Percentiles rank a stretch among this genome's conserved stretches.
Evolutionary conservation across 192 early-diverging fungal species (phyloP).

Genomic region (Backusella tarrabulga): DNA sequence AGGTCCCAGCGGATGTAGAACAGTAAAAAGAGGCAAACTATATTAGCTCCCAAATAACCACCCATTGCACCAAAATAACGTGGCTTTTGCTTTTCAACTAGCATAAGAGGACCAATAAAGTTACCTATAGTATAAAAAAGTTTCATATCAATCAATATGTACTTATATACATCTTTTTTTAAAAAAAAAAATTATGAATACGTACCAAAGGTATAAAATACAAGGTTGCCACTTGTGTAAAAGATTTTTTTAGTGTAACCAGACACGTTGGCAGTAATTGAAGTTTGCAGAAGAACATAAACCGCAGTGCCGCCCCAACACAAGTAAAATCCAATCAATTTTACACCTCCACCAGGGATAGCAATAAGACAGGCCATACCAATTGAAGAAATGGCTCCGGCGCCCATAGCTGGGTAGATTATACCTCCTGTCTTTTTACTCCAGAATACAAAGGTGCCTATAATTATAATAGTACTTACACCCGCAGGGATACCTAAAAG

Average conservation of each 20-base stretch:
- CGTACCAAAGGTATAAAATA: conserved; percentile 18
- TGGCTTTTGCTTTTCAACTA: conserved; percentile 9
- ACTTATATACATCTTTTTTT: background rate
- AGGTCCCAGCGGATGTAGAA: background rate
- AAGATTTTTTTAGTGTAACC: conserved; percentile 29
- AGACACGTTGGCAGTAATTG: conserved; percentile 19
- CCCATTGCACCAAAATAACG: conserved; percentile 20
- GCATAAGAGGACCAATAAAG: conserved; percentile 16
- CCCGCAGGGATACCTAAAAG: conserved; percentile 9
- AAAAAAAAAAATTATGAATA: background rate
- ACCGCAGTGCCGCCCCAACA: conserved; percentile 3
- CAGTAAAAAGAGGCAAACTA: background rate
- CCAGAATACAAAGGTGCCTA: background rate
- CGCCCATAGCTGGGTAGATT: background rate
- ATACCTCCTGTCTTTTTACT: background rate
- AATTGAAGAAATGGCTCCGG: background rate
- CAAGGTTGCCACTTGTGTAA: conserved; percentile 9
- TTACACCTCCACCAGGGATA: background rate
- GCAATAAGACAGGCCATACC: background rate
- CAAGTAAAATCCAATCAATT: conserved; percentile 10
- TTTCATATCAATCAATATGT: background rate
- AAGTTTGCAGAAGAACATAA: conserved; percentile 12
- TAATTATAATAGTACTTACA: background rate
- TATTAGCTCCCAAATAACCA: conserved; percentile 15
- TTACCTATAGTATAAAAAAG: background rate